A percentile compares a stretch with the other conserved stretches of the same genome.
phyloP scores from a whole-genome alignment of 306 rosid genomes.

The Oxytropis ochrocephala region DNA sequence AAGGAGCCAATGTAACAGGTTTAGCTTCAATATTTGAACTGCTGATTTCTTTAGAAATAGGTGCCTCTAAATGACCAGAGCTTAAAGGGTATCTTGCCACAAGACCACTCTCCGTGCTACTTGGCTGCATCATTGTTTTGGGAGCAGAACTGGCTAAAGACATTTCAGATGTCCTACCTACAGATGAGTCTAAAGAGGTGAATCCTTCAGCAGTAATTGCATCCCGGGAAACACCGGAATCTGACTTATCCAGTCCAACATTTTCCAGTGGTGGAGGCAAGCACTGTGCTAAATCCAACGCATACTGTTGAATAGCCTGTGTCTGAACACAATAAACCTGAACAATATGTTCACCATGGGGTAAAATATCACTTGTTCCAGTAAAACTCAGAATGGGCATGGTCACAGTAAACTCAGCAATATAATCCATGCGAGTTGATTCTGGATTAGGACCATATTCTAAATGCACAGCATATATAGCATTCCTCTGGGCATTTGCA shows the following conservation, averaged over 20 bases:
- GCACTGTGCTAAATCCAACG: slow-evolving; percentile 91
- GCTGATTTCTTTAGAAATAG: slow-evolving; percentile 38
- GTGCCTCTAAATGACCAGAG: slow-evolving; percentile 48
- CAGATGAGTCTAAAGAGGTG: slow-evolving; percentile 37
- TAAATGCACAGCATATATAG: slow-evolving; percentile 89
- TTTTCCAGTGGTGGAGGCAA: slow-evolving; percentile 83
- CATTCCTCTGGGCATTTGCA: slow-evolving; percentile 99
- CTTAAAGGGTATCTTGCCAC: slow-evolving; percentile 52
- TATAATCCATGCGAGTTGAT: slow-evolving; percentile 79
- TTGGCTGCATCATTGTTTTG: slow-evolving; percentile 42
- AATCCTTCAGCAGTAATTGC: slow-evolving; percentile 54
- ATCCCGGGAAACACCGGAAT: slow-evolving; percentile 60
- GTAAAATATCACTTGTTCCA: slow-evolving; percentile 78
- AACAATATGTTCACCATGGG: slow-evolving; percentile 72
- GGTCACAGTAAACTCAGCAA: slow-evolving; percentile 90
- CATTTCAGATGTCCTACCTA: slow-evolving; percentile 49
- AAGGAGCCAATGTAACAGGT: slow-evolving; percentile 44
- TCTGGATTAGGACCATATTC: slow-evolving; percentile 85
- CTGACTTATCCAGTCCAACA: slow-evolving; percentile 61
- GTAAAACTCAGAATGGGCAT: slow-evolving; percentile 97
- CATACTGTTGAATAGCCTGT: slow-evolving; percentile 97
- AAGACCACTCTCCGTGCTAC: slow-evolving; percentile 45
- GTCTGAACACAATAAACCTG: slow-evolving; percentile 99
- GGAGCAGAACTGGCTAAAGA: slow-evolving; percentile 41
- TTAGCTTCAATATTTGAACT: slow-evolving; percentile 53